These are phyloP conservation scores for Huntiella moniliformis DNA, from an alignment of 2,329 filamentous ascomycete species.

Conservation along the genomic window DNA sequence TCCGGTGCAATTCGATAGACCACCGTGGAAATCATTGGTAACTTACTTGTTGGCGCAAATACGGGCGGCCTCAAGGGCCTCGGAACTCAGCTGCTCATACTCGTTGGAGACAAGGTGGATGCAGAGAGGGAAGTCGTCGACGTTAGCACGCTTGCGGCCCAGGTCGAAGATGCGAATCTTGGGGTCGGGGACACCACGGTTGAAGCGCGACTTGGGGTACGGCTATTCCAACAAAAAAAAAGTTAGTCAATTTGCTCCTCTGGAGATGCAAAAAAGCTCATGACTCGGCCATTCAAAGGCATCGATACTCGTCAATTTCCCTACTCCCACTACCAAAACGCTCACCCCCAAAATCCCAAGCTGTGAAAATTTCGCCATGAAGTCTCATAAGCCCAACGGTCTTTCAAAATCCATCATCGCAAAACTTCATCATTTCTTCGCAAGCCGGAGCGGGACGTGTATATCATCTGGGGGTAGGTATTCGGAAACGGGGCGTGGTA, in stretches of 20 bases:
- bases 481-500: no score
- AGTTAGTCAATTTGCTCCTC: constrained; percentile 13
- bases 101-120: constrained; percentile 99
- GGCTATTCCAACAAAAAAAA: constrained; percentile 32
- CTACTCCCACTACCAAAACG: not conserved
- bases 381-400: not conserved
- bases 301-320: not conserved
- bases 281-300: no score
- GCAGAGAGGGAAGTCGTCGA: constrained; percentile 99
- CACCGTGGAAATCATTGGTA: no score
- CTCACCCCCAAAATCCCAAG: no score
- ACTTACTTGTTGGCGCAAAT: constrained; percentile 94
- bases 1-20: no score
- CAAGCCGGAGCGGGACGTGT: not conserved
- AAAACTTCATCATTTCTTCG: not conserved
- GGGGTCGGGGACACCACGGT: constrained; percentile 85
- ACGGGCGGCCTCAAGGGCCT: constrained; percentile 98
- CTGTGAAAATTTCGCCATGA: not conserved
- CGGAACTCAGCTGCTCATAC: constrained; percentile 98
- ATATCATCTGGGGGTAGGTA: not conserved
- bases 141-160: constrained; percentile 92
- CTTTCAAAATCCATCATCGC: not conserved
- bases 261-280: no score
- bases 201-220: constrained; percentile 99
- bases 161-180: constrained; percentile 97